These are phyloP conservation scores for Haplosporangium gracile DNA, from an alignment of 192 early-diverging fungal genomes.

Conservation along the genomic window DNA sequence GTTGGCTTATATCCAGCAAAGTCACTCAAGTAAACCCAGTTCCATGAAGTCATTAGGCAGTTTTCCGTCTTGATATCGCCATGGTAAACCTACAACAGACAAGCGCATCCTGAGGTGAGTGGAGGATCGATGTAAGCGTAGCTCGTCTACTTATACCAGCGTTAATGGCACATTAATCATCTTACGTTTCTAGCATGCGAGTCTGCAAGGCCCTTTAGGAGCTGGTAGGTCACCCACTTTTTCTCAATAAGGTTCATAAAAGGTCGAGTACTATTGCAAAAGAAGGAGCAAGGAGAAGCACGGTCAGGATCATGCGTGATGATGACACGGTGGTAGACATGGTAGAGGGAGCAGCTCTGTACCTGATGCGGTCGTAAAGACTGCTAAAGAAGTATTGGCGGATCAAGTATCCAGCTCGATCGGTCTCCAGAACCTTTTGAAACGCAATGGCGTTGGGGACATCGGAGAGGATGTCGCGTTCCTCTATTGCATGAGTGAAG, in stretches of 20 bases:
- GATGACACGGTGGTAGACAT: too few species aligned
- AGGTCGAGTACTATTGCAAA: constrained; percentile 83
- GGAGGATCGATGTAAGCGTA: not conserved
- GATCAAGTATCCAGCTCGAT: constrained; percentile 89
- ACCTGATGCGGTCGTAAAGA: constrained; percentile 97
- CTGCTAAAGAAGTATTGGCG: constrained; percentile 91
- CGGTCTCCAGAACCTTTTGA: constrained; percentile 87
- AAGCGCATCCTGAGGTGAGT: not conserved
- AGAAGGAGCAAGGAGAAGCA: not conserved
- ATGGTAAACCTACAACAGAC: constrained; percentile 76
- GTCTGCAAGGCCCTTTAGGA: constrained; percentile 85
- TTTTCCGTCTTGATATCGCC: constrained; percentile 99
- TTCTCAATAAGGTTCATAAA: constrained; percentile 91
- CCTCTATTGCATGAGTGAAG: constrained; percentile 58
- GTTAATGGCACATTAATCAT: not conserved
- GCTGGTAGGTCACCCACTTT: constrained; percentile 95
- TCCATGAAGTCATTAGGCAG: constrained; percentile 94
- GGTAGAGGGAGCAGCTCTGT: not conserved
- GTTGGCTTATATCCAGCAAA: constrained; percentile 94
- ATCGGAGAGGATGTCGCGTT: constrained; percentile 71
- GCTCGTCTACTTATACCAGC: not conserved
- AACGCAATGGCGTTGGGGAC: constrained; percentile 87
- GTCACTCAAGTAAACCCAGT: constrained; percentile 92
- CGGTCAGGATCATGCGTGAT: too few species aligned
- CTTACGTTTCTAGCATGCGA: constrained; percentile 74